Evolutionary conservation across 768 basidiomycete species (phyloP), one percentile per base, ranked within the genome.

Genomic region (Macrolepiota albuminosa): DNA sequence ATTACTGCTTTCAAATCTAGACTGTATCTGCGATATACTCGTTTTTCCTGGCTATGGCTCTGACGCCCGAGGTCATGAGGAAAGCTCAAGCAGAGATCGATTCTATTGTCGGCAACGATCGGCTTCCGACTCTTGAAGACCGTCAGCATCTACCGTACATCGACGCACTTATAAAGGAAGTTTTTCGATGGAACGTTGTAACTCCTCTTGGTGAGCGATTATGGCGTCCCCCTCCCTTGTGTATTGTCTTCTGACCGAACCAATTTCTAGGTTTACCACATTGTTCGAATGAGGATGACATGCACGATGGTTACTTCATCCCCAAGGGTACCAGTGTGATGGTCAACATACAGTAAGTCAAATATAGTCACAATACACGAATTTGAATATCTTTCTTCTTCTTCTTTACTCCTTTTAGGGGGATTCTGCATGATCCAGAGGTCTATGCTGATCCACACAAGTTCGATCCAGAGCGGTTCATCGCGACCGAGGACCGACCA

Each of bases 71-170:
- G 37, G 82, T 71, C 18, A 77, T 76, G 61, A 78, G 75, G 67
- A 85, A 80, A 68, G 85, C 85, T 21, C 86, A 85, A 58, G 75
- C 72, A 57, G 85, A 87, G 69, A 80, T 87, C 61, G 85, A 87
- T 66, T 66, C 76, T 36, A 74, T 86, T 7, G 63, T 86, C 59
- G 85, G 85, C 55, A 71, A 68, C 59, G 82, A 85, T 64, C 78
- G 85, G 59, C 77, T 87, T 16, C 85, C 85, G 61, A 80, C 76
- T 18, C 83, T 83, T 69, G 67, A 75, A 47, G 85, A 87, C 67
- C 81, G 84, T 16, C 72, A 76, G 24, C 67, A 77, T 14, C 73
- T 87, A 36, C 86, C 86, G 3, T 87, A 84, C 64, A 63, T 83
- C 43, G 79, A 85, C 59, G 85, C 85, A 2, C 74, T 88, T 16